Evolutionary conservation across 228 moss, liverwort and hornwort genomes (phyloP).

Genomic region (Sphagnum magellanicum): DNA sequence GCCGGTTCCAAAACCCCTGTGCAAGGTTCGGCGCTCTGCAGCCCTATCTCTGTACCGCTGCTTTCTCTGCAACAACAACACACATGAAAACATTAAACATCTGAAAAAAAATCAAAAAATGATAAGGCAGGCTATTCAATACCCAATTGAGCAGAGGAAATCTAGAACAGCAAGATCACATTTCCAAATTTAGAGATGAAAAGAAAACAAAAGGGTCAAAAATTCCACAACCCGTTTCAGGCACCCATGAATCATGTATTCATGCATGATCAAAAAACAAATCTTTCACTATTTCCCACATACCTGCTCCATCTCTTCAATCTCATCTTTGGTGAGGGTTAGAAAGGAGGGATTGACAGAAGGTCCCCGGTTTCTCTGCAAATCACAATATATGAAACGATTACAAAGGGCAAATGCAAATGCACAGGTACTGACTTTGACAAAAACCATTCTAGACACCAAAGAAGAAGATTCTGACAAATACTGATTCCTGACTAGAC

Average conservation of each 20-base stretch:
- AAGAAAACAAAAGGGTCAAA: not conserved
- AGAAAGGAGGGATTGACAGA: not conserved
- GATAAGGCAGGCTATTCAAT: not conserved
- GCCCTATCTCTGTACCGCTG: slow-evolving; percentile 88
- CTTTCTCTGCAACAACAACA: slow-evolving; percentile 30
- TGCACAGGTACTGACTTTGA: too few species aligned
- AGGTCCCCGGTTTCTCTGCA: slow-evolving; percentile 3
- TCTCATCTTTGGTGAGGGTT: slow-evolving; percentile 8
- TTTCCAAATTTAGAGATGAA: slow-evolving; percentile 4
- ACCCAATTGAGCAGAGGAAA: not conserved
- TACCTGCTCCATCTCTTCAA: slow-evolving; percentile 8
- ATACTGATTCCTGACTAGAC: too few species aligned
- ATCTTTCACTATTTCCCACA: not conserved
- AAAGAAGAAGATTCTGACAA: too few species aligned
- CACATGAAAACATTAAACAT: not conserved
- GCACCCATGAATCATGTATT: too few species aligned
- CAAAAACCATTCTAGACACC: too few species aligned
- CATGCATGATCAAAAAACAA: too few species aligned
- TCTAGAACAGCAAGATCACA: not conserved
- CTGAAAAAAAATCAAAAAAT: not conserved
- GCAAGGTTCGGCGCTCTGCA: slow-evolving; percentile 84
- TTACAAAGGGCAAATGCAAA: too few species aligned
- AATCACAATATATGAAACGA: not conserved
- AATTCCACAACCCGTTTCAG: too few species aligned
- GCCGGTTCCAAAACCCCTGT: slow-evolving; percentile 89